Conservation (phyloP, 352 stramenopile genomes). For the Pythium vanterpoolii region DNA sequence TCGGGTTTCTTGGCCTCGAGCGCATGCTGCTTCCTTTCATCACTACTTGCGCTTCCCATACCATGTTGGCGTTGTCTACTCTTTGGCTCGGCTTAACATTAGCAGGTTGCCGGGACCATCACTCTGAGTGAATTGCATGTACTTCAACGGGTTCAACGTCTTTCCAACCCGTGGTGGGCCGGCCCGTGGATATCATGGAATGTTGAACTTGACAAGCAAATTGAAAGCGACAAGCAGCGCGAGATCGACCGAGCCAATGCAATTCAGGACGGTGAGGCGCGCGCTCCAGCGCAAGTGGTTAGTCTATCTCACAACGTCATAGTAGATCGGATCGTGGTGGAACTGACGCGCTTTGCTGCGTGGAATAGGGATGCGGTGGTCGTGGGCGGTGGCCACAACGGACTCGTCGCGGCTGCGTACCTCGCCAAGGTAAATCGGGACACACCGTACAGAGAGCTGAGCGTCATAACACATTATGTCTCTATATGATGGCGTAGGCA, state of each 20-base stretch:
- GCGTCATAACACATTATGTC: not conserved
- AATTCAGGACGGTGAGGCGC: not conserved
- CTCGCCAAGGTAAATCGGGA: conserved; percentile 61
- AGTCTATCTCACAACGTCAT: not conserved
- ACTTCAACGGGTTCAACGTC: conserved; percentile 22
- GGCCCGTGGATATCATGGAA: conserved; percentile 3
- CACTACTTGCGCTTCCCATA: conserved; percentile 26
- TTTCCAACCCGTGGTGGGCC: conserved; percentile 7
- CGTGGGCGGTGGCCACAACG: conserved; percentile 88
- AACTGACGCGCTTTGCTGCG: not conserved
- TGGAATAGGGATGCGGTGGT: conserved; percentile 78
- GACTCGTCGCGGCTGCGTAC: conserved; percentile 86
- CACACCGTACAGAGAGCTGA: too few species aligned
- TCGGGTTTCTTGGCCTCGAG: not conserved
- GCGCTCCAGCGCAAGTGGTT: conserved; percentile 25
- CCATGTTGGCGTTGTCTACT: conserved; percentile 7
- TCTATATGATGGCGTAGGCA: conserved; percentile 24
- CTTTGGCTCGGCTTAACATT: not conserved
- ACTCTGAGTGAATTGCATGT: conserved; percentile 5
- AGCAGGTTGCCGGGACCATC: conserved; percentile 17
- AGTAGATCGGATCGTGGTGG: not conserved
- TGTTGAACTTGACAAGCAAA: conserved; percentile 24
- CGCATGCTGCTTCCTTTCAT: conserved; percentile 7
- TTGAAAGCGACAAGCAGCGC: not conserved
- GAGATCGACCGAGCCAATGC: not conserved